Percentiles rank a stretch among this genome's conserved stretches.
Conservation (phyloP, 2,329 filamentous ascomycete species). For the Colletotrichum filicis region DNA sequence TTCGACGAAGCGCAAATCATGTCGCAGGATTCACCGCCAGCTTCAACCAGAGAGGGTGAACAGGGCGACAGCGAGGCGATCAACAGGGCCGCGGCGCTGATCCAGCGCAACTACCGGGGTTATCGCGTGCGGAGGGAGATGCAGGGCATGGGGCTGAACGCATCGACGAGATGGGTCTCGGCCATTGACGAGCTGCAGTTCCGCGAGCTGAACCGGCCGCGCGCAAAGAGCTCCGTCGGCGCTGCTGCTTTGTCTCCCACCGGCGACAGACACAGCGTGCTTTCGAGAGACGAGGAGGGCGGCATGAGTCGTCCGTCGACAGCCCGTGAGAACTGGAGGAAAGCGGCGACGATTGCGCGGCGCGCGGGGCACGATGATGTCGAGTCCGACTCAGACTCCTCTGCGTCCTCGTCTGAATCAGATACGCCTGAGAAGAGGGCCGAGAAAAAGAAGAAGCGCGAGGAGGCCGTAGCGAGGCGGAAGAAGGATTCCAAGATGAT, state of each 20-base stretch:
- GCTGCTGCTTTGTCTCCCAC: slow-evolving; percentile 31
- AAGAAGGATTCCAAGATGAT: slow-evolving; percentile 80
- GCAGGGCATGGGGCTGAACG: slow-evolving; percentile 73
- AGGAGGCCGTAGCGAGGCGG: slow-evolving; percentile 65
- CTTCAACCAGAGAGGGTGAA: not conserved
- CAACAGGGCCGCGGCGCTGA: slow-evolving; percentile 63
- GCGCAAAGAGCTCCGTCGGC: slow-evolving; percentile 44
- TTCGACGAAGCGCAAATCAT: not conserved
- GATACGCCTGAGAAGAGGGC: slow-evolving; percentile 51
- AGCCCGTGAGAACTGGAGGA: slow-evolving; percentile 80
- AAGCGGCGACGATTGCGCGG: slow-evolving; percentile 75
- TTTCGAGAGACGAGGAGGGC: slow-evolving; percentile 25
- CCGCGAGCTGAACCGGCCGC: slow-evolving; percentile 60
- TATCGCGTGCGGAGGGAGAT: slow-evolving; percentile 79
- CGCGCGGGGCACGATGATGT: slow-evolving; percentile 76
- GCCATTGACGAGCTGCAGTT: slow-evolving; percentile 69
- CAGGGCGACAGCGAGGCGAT: slow-evolving; percentile 37
- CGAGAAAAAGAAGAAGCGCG: slow-evolving; percentile 50
- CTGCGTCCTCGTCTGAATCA: slow-evolving; percentile 43
- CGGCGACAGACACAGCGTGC: slow-evolving; percentile 25
- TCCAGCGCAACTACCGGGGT: slow-evolving; percentile 81
- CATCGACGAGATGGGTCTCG: slow-evolving; percentile 78
- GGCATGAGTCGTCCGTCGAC: slow-evolving; percentile 39
- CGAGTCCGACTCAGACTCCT: slow-evolving; percentile 54
- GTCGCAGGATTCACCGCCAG: slow-evolving; percentile 7